A percentile compares a stretch with the other conserved stretches of the same genome.
phyloP scores from a whole-genome alignment of 164 flowering plant species.

The Houttuynia cordata region DNA sequence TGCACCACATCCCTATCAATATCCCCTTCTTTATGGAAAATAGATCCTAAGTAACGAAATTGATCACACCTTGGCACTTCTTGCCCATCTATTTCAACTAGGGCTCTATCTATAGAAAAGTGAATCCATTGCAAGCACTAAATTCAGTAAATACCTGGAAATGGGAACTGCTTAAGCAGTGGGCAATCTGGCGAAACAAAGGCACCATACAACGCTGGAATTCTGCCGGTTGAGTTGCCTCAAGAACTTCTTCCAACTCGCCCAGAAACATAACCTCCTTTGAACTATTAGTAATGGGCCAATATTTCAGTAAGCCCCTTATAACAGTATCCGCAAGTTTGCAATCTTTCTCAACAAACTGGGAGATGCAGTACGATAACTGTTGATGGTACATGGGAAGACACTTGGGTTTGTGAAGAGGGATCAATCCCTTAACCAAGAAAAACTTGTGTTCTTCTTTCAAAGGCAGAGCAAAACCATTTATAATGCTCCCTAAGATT shows the following conservation, averaged over 20 bases:
- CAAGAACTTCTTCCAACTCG: conserved; percentile 67
- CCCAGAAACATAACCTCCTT: conserved; percentile 66
- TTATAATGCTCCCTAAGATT: conserved; percentile 63
- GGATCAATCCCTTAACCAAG: conserved; percentile 54
- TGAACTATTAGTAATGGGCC: conserved; percentile 68
- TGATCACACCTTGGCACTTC: no score
- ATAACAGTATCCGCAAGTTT: conserved; percentile 73
- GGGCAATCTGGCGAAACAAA: conserved; percentile 47
- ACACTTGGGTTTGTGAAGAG: conserved; percentile 73
- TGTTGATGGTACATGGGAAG: conserved; percentile 68
- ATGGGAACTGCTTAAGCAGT: conserved; percentile 55
- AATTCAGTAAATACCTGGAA: conserved; percentile 37
- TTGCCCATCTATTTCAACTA: no score
- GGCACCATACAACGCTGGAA: conserved; percentile 71
- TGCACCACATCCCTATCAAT: no score
- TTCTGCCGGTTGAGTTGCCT: conserved; percentile 50
- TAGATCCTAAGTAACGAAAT: no score
- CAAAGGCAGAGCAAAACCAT: conserved; percentile 77
- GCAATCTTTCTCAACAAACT: conserved; percentile 78
- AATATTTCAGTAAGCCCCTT: conserved; percentile 55
- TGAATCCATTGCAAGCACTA: no score
- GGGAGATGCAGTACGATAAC: conserved; percentile 61
- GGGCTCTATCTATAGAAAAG: no score
- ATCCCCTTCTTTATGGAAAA: no score
- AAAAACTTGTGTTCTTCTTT: conserved; percentile 76